Evolutionary conservation across 257 asterid species (phyloP).

Genomic region (Salvia miltiorrhiza): DNA sequence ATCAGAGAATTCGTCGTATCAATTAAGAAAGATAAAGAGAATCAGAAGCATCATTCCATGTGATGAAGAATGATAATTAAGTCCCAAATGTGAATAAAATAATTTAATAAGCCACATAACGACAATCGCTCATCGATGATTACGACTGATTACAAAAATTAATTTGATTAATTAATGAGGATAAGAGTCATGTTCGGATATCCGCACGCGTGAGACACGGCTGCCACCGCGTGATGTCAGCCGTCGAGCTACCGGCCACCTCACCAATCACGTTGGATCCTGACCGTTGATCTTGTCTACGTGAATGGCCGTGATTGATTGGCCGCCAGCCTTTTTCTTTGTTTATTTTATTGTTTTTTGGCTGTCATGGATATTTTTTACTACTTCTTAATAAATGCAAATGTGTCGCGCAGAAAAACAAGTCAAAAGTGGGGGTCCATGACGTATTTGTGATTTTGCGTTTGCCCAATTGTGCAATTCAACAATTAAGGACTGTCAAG

Average conservation of each 20-base stretch:
- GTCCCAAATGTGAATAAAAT: background rate
- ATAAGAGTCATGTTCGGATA: conserved; percentile 1
- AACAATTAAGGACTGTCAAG: too few relatives aligned
- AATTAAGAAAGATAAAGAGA: background rate
- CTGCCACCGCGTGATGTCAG: conserved; percentile 27
- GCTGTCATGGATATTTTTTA: background rate
- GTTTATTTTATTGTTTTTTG: background rate
- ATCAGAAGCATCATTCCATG: conserved; percentile 34
- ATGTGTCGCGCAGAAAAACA: conserved; percentile 9
- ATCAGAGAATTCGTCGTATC: conserved; percentile 14
- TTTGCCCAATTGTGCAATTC: conserved; percentile 20
- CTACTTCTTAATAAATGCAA: background rate
- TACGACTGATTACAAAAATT: background rate
- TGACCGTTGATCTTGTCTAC: background rate
- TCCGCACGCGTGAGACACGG: conserved; percentile 28
- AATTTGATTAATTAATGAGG: background rate
- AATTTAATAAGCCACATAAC: conserved; percentile 4
- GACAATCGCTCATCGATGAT: conserved; percentile 10
- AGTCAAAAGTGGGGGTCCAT: conserved; percentile 32
- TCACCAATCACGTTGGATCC: conserved; percentile 5
- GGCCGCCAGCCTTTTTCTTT: background rate
- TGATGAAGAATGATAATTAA: conserved; percentile 19
- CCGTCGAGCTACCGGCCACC: conserved; percentile 29
- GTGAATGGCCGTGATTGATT: conserved; percentile 10
- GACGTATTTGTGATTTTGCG: conserved; percentile 14